Evolutionary conservation across 176 grass and related monocot species (phyloP).

Genomic region (Saccharum spontaneum): DNA sequence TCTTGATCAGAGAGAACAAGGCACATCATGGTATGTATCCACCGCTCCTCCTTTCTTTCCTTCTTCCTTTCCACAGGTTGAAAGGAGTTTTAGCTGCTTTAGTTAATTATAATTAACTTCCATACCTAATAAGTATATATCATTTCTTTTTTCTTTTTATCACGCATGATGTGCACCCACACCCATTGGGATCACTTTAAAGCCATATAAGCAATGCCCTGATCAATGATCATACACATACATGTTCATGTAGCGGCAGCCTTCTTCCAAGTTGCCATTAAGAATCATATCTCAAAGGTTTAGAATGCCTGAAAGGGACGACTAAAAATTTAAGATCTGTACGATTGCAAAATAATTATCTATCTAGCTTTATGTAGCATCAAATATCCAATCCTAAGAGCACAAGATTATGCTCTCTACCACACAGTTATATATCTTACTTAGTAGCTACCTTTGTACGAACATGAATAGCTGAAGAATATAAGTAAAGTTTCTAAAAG

Average conservation of each 20-base stretch:
- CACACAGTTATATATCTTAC: neutral
- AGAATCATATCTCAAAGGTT: constrained; percentile 27
- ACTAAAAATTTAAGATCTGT: neutral
- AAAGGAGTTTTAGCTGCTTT: constrained; percentile 26
- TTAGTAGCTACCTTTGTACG: neutral
- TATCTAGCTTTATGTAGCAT: constrained; percentile 18
- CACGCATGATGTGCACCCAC: neutral
- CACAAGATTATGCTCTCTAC: constrained; percentile 1
- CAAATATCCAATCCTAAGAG: constrained; percentile 19
- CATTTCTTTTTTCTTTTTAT: neutral
- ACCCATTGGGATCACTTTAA: constrained; percentile 16
- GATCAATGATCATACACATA: constrained; percentile 8
- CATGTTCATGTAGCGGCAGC: constrained; percentile 3
- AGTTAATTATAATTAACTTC: neutral
- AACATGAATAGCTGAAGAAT: constrained; percentile 22
- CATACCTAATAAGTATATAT: constrained; percentile 27
- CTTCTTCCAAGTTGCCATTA: constrained; percentile 39
- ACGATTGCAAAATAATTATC: neutral
- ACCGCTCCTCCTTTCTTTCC: neutral
- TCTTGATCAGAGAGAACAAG: neutral
- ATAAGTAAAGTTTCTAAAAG: constrained; percentile 30
- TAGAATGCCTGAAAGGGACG: constrained; percentile 30
- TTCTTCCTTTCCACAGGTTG: neutral
- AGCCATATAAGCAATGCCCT: constrained; percentile 20
- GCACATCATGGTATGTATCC: neutral